These are phyloP conservation scores for Neurospora sp. DNA, from an alignment of 495 filamentous ascomycete species.

Conservation along the genomic window DNA sequence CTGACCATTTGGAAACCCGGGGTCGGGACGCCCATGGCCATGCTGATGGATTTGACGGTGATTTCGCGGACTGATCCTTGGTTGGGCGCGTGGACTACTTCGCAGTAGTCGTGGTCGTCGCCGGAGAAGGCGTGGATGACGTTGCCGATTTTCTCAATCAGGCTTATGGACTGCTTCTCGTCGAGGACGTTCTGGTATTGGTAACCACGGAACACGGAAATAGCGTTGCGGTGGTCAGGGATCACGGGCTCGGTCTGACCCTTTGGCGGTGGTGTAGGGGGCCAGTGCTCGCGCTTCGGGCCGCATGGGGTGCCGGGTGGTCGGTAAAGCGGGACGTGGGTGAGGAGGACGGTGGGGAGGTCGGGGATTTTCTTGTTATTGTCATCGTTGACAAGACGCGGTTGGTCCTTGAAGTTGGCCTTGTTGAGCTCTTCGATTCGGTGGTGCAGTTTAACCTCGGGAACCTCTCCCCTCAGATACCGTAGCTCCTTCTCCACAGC, in stretches of 20 bases:
- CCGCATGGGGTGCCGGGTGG: constrained; percentile 76
- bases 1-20: constrained; percentile 85
- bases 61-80: constrained; percentile 67
- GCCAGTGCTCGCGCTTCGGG: constrained; percentile 73
- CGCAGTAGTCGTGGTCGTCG: constrained; percentile 98
- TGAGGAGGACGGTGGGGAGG: constrained; percentile 76
- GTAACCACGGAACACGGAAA: constrained; percentile 65
- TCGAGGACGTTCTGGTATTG: constrained; percentile 95
- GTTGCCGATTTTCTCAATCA: constrained; percentile 65
- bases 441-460: constrained; percentile 41
- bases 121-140: constrained; percentile 81
- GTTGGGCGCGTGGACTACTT: constrained; percentile 61
- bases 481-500: constrained; percentile 46
- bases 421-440: constrained; percentile 37
- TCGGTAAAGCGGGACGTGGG: constrained; percentile 85
- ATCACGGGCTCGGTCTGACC: constrained; percentile 42
- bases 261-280: constrained; percentile 53
- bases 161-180: constrained; percentile 55
- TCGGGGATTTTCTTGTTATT: constrained; percentile 22
- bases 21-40: constrained; percentile 90
- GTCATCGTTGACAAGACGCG: constrained; percentile 26
- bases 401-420: constrained; percentile 29
- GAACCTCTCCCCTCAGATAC: constrained; percentile 37
- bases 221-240: constrained; percentile 67
- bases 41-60: constrained; percentile 86